Percentiles rank a stretch among this genome's conserved stretches.
Conservation (phyloP, 2,329 filamentous ascomycete genomes). For the Neonectria hederae region DNA sequence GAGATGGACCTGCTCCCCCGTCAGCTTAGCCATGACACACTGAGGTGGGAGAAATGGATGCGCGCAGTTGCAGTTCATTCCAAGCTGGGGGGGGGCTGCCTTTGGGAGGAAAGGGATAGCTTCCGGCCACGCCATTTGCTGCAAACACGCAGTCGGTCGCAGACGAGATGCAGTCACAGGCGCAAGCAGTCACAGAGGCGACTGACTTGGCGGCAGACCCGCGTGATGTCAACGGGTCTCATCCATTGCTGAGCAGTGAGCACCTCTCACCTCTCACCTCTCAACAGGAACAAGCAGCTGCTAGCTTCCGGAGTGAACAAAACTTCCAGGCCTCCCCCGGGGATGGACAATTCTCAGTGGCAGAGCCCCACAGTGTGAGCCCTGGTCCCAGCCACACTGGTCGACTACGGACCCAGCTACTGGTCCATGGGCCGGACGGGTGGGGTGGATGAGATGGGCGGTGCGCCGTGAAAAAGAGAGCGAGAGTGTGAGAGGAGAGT, state of each 20-base stretch:
- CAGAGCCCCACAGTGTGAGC: conserved; percentile 37
- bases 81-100: neutral
- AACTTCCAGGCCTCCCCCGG: conserved; percentile 11
- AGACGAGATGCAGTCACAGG: neutral
- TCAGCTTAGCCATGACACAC: neutral
- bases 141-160: neutral
- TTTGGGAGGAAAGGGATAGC: neutral
- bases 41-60: neutral
- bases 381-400: conserved; percentile 19
- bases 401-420: neutral
- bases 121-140: neutral
- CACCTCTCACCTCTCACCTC: too few relatives aligned
- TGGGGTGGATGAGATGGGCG: conserved; percentile 20
- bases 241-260: neutral
- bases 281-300: neutral
- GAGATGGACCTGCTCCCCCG: conserved; percentile 14
- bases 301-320: neutral
- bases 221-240: neutral
- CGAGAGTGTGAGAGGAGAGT: too few relatives aligned
- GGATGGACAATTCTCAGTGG: conserved; percentile 13
- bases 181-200: neutral
- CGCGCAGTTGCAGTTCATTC: conserved; percentile 4
- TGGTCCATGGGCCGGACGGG: conserved; percentile 10
- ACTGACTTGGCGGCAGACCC: neutral
- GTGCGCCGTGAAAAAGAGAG: neutral